Percentiles rank a stretch among this genome's conserved stretches.
Conservation (phyloP, 495 filamentous ascomycete species). For the Opeltia flavorubescens region DNA sequence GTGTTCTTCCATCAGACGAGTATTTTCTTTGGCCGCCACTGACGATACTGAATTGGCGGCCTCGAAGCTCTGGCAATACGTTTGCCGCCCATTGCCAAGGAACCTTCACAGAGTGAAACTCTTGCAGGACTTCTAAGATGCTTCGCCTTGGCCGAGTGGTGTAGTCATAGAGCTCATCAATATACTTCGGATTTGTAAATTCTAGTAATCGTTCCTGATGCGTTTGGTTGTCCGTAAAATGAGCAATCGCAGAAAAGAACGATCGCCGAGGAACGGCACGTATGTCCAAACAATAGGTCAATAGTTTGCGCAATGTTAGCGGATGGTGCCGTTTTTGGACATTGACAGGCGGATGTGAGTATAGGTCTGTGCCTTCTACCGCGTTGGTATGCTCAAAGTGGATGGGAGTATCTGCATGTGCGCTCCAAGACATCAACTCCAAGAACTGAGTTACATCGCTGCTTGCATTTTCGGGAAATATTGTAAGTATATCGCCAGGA, state of each 20-base stretch:
- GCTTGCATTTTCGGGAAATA: conserved; percentile 78
- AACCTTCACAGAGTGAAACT: conserved; percentile 74
- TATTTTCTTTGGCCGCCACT: conserved; percentile 47
- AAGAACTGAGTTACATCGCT: conserved; percentile 65
- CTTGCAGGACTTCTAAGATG: conserved; percentile 80
- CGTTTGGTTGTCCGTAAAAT: conserved; percentile 53
- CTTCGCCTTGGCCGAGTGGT: conserved; percentile 81
- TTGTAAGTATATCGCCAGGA: conserved; percentile 63
- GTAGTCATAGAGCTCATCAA: conserved; percentile 92
- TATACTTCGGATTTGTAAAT: conserved; percentile 59
- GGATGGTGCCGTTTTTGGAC: conserved; percentile 10
- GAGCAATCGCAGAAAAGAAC: conserved; percentile 64
- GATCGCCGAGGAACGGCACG: conserved; percentile 74
- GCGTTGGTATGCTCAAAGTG: conserved; percentile 26
- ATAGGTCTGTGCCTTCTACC: conserved; percentile 19
- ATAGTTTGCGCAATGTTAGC: conserved; percentile 56
- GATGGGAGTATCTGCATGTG: conserved; percentile 52
- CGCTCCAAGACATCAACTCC: conserved; percentile 58
- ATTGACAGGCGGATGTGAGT: conserved; percentile 22
- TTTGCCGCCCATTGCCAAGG: conserved; percentile 57
- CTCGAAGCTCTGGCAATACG: conserved; percentile 60
- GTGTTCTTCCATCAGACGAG: conserved; percentile 24
- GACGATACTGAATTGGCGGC: conserved; percentile 78
- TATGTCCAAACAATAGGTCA: conserved; percentile 74
- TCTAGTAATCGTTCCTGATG: conserved; percentile 75